Conservation (phyloP, 768 basidiomycete species). For the Phlebiopsis gigantea region DNA sequence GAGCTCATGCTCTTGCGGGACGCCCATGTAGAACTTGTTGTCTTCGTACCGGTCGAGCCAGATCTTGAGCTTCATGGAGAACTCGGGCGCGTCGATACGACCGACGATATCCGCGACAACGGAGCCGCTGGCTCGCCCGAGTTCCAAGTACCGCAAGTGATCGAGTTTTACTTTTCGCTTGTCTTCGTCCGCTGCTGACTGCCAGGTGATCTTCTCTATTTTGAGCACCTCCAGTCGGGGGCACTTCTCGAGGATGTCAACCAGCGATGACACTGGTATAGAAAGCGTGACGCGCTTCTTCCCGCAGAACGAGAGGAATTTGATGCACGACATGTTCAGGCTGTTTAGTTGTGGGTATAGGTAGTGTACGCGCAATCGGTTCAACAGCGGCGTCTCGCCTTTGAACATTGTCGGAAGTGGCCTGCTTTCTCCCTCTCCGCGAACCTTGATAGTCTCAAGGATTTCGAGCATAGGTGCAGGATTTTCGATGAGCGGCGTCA, state of each 20-base stretch:
- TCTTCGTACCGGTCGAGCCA: conserved; percentile 20
- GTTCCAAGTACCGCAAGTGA: conserved; percentile 19
- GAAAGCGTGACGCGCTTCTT: conserved; percentile 19
- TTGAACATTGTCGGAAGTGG: conserved; percentile 20
- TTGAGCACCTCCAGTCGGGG: conserved; percentile 19
- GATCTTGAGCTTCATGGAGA: conserved; percentile 18
- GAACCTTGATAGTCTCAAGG: conserved; percentile 18
- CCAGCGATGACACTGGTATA: conserved; percentile 18
- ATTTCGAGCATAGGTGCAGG: conserved; percentile 21
- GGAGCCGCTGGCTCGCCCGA: conserved; percentile 18
- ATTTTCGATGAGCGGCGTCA: conserved; percentile 16
- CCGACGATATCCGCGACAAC: conserved; percentile 16
- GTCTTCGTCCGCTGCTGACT: conserved; percentile 12
- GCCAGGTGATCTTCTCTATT: conserved; percentile 18
- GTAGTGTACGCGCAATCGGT: conserved; percentile 18
- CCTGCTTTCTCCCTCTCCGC: conserved; percentile 14
- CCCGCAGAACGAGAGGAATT: conserved; percentile 19
- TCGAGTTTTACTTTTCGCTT: conserved; percentile 17
- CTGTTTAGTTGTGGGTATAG: conserved; percentile 15
- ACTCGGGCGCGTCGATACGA: conserved; percentile 21
- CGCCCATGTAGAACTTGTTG: conserved; percentile 22
- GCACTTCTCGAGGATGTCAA: conserved; percentile 21
- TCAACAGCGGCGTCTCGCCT: conserved; percentile 18
- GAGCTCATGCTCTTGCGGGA: conserved; percentile 17
- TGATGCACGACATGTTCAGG: conserved; percentile 15